Conservation (phyloP, 2,329 filamentous ascomycete genomes). For the Beauveria sp. region DNA sequence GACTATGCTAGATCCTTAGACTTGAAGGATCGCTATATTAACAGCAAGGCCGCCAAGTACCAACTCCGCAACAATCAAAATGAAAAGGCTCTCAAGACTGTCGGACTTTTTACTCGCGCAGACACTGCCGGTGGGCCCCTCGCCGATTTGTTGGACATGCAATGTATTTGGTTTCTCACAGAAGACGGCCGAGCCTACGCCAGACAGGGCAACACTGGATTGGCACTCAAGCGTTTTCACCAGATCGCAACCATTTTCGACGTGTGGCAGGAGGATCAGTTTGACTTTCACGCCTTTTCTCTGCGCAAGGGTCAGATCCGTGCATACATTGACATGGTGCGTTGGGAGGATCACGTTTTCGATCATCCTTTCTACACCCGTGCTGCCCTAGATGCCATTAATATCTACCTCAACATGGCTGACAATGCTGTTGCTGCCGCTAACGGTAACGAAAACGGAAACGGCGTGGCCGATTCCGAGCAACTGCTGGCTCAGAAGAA, state of each 20-base stretch:
- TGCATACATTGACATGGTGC: conserved; percentile 91
- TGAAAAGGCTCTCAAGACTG: conserved; percentile 75
- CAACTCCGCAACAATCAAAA: conserved; percentile 89
- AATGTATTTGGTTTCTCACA: conserved; percentile 93
- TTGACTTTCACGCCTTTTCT: conserved; percentile 97
- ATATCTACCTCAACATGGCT: conserved; percentile 70
- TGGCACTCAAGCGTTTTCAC: conserved; percentile 89
- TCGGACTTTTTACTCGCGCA: conserved; percentile 89
- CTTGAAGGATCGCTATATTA: conserved; percentile 90
- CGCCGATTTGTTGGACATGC: conserved; percentile 92
- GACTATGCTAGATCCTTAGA: conserved; percentile 79
- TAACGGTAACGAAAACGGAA: conserved; percentile 51
- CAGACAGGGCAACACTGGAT: conserved; percentile 70
- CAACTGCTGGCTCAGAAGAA: conserved; percentile 71
- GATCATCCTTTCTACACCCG: conserved; percentile 90
- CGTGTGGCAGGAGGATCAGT: conserved; percentile 96
- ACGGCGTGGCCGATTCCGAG: conserved; percentile 41
- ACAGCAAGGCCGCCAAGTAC: conserved; percentile 96
- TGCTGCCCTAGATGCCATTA: conserved; percentile 72
- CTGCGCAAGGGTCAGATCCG: conserved; percentile 93
- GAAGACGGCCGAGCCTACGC: conserved; percentile 90
- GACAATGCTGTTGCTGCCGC: conserved; percentile 65
- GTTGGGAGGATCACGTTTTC: conserved; percentile 87
- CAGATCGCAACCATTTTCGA: conserved; percentile 89
- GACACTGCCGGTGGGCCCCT: conserved; percentile 83